A percentile compares a stretch with the other conserved stretches of the same genome.
phyloP scores from a whole-genome alignment of 257 asterid genomes.

The Rubia yunnanensis region DNA sequence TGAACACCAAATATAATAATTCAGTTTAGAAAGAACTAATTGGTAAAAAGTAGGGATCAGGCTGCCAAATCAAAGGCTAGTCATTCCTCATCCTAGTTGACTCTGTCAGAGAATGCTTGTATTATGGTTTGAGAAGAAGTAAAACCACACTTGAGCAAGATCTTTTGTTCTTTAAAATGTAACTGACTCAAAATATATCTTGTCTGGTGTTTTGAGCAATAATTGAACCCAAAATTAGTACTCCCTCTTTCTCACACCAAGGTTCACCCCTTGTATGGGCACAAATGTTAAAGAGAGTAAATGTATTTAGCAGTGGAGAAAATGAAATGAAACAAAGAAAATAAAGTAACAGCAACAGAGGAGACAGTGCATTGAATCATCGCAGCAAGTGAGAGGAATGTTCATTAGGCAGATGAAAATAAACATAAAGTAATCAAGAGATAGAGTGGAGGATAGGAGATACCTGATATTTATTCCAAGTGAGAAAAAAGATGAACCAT shows the following conservation, averaged over 20 bases:
- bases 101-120: neutral
- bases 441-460: conserved; percentile 6
- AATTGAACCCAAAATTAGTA: neutral
- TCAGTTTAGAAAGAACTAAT: neutral
- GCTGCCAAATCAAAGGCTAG: neutral
- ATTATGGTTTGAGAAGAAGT: neutral
- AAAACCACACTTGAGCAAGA: neutral
- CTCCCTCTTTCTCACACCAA: neutral
- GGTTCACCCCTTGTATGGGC: neutral
- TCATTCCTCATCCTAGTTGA: neutral
- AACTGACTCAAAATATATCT: neutral
- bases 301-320: too few relatives aligned
- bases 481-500: conserved; percentile 84
- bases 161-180: neutral
- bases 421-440: neutral
- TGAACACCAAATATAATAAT: neutral
- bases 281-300: too few relatives aligned
- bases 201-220: neutral
- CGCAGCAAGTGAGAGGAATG: neutral
- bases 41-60: neutral
- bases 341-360: too few relatives aligned
- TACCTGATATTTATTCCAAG: conserved; percentile 96
- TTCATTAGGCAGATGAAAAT: neutral
- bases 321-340: too few relatives aligned
- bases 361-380: too few relatives aligned